These are phyloP conservation scores for Penicillium crustosum DNA, from an alignment of 2,329 filamentous ascomycete species.

Conservation along the genomic window DNA sequence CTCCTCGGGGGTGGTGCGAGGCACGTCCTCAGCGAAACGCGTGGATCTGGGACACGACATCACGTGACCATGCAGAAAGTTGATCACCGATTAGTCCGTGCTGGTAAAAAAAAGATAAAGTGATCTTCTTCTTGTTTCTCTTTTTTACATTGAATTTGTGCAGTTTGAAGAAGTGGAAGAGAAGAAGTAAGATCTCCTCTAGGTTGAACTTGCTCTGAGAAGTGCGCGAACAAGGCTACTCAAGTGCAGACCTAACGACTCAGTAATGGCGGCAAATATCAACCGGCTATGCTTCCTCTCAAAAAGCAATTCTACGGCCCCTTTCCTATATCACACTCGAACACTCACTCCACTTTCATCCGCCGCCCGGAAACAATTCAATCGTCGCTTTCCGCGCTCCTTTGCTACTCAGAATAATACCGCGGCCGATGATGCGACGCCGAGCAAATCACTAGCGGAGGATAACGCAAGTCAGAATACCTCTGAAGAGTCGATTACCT, in stretches of 20 bases:
- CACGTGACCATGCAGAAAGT: slow-evolving; percentile 17
- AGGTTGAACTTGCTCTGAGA: neutral
- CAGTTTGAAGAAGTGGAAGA: neutral
- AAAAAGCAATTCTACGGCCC: slow-evolving; percentile 48
- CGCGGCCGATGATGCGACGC: neutral
- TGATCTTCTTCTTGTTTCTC: neutral
- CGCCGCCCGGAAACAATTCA: slow-evolving; percentile 9
- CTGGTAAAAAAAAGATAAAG: neutral
- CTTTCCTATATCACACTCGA: slow-evolving; percentile 71
- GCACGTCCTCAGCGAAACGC: slow-evolving; percentile 8
- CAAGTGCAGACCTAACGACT: neutral
- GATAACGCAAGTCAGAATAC: slow-evolving; percentile 2
- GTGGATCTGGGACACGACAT: slow-evolving; percentile 18
- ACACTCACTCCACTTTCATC: slow-evolving; percentile 49
- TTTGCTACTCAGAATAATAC: slow-evolving; percentile 19
- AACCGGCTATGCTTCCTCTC: slow-evolving; percentile 31
- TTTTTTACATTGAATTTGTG: neutral
- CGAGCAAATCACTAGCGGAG: neutral
- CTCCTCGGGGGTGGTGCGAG: neutral
- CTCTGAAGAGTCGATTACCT: slow-evolving; percentile 4
- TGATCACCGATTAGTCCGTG: slow-evolving; percentile 4
- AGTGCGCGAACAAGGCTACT: neutral
- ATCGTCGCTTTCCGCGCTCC: slow-evolving; percentile 11
- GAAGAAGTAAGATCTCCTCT: neutral
- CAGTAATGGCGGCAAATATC: slow-evolving; percentile 34